A percentile compares a stretch with the other conserved stretches of the same genome.
phyloP scores from a whole-genome alignment of 306 rosid genomes.

The Prosopis cineraria region DNA sequence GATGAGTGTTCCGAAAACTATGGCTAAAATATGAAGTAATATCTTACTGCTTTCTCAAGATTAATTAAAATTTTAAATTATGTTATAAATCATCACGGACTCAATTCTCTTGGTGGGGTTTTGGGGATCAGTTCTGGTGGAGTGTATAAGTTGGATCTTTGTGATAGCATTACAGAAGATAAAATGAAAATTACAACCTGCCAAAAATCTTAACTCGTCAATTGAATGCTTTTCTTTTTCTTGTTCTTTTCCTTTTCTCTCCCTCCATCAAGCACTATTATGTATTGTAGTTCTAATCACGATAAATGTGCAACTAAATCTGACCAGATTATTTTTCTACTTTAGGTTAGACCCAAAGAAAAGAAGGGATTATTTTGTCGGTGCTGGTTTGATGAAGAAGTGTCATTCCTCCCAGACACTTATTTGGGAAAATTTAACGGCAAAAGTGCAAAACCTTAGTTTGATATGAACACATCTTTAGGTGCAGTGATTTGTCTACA shows the following conservation, averaged over 20 bases:
- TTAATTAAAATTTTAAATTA: too few species aligned
- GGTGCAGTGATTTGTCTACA: neutral
- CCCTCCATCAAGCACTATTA: neutral
- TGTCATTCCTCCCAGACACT: neutral
- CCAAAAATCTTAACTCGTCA: neutral
- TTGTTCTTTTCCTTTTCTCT: neutral
- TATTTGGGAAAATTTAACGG: neutral
- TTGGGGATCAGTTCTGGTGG: too few species aligned
- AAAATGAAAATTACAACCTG: neutral
- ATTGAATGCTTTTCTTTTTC: neutral
- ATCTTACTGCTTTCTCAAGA: too few species aligned
- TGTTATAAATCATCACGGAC: neutral
- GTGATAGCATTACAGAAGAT: too few species aligned
- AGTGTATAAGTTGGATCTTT: too few species aligned
- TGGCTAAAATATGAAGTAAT: neutral
- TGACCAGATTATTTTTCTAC: neutral
- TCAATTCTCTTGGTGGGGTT: neutral
- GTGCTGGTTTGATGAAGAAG: conserved; percentile 3
- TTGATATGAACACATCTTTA: neutral
- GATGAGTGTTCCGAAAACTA: neutral
- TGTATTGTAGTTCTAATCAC: neutral
- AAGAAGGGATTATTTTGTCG: conserved; percentile 1
- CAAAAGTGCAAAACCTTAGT: neutral
- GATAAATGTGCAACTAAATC: neutral
- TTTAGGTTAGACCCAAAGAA: neutral